phyloP scores from a whole-genome alignment of 225 moss, liverwort and hornwort genomes.

The Rhytidiadelphus loreus region DNA sequence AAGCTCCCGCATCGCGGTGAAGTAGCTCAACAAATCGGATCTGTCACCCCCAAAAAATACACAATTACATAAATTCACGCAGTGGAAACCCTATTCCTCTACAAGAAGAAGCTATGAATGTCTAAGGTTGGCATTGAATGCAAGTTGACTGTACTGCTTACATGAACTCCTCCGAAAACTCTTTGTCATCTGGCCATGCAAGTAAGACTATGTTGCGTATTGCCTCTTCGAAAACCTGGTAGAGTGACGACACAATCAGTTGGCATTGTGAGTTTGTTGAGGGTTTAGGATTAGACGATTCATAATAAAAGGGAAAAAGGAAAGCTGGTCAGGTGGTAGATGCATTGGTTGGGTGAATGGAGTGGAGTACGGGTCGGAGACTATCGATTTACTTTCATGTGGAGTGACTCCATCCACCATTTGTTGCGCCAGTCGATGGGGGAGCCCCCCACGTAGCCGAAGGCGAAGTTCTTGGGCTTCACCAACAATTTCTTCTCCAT shows the following conservation, averaged over 20 bases:
- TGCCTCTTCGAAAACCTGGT: conserved; percentile 7
- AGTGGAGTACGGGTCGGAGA: neutral
- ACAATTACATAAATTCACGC: neutral
- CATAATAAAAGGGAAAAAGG: neutral
- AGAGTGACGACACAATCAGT: neutral
- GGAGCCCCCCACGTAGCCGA: conserved; percentile 27
- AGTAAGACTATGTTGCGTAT: conserved; percentile 9
- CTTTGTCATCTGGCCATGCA: conserved; percentile 20
- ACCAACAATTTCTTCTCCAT: conserved; percentile 19
- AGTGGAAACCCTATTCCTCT: neutral
- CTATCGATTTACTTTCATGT: neutral
- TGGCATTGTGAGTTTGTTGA: neutral
- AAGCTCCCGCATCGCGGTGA: conserved; percentile 6
- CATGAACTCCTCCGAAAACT: conserved; percentile 14
- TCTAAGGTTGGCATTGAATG: neutral
- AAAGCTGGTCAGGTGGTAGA: neutral
- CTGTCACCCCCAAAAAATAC: neutral
- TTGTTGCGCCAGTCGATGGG: conserved; percentile 22
- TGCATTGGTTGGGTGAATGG: neutral
- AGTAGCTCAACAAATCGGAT: conserved; percentile 7
- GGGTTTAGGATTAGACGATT: neutral
- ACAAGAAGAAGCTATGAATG: neutral
- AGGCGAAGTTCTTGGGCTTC: conserved; percentile 12
- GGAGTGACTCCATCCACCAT: conserved; percentile 36
- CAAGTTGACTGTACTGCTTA: neutral